Percentiles rank a stretch among this genome's conserved stretches.
Evolutionary conservation across 2,329 filamentous ascomycete species (phyloP).

Genomic region (Cercospora beticola): DNA sequence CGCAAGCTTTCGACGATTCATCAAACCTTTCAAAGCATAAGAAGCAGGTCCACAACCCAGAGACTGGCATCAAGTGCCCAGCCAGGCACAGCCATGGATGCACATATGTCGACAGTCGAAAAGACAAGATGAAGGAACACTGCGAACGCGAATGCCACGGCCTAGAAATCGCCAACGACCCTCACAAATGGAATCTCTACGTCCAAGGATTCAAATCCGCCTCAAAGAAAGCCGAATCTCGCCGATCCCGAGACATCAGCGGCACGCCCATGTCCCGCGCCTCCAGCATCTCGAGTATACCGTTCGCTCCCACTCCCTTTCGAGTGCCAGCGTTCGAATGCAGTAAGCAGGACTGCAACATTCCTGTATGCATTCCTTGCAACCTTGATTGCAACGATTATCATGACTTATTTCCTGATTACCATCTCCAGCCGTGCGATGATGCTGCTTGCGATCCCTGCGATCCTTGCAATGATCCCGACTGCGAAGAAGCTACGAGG

Average conservation of each 20-base stretch:
- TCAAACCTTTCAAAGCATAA: conserved; percentile 39
- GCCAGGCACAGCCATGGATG: conserved; percentile 27
- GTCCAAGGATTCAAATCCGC: conserved; percentile 29
- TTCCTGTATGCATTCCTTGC: conserved; percentile 30
- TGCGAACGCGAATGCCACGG: conserved; percentile 29
- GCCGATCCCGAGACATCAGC: conserved; percentile 20
- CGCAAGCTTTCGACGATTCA: conserved; percentile 39
- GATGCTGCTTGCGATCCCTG: conserved; percentile 24
- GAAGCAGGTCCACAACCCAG: conserved; percentile 30
- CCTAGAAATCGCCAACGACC: conserved; percentile 26
- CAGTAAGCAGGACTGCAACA: conserved; percentile 29
- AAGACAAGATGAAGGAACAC: conserved; percentile 31
- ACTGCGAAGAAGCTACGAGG: conserved; percentile 23
- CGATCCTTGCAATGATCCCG: conserved; percentile 27
- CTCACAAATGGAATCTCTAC: conserved; percentile 29
- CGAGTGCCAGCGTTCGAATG: conserved; percentile 23
- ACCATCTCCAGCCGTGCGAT: conserved; percentile 21
- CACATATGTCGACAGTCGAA: conserved; percentile 29
- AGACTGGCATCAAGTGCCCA: conserved; percentile 29
- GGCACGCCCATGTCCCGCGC: conserved; percentile 21
- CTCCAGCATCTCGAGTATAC: conserved; percentile 21
- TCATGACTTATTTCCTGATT: conserved; percentile 17
- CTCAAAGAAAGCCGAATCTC: conserved; percentile 23
- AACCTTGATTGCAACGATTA: conserved; percentile 28
- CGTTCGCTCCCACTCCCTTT: conserved; percentile 16